phyloP scores from a whole-genome alignment of 208 protist genomes.

The Wallacemonas collosoma region DNA sequence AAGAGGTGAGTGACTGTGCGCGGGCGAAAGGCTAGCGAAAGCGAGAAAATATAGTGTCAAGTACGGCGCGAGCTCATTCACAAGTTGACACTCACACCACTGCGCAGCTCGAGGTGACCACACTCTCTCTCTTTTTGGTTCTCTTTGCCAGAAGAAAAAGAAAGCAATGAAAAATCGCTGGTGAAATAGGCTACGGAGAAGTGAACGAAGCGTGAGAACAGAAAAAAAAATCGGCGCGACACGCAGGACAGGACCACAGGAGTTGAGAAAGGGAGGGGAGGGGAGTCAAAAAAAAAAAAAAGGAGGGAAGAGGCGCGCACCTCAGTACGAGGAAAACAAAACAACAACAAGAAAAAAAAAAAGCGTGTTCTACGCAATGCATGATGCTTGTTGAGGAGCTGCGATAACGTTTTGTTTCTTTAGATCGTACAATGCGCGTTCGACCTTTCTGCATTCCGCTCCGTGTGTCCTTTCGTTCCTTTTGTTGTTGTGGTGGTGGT shows the following conservation, averaged over 20 bases:
- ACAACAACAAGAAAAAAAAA: constrained; percentile 18
- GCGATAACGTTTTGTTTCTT: neutral
- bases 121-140: too few relatives aligned
- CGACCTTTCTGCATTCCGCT: neutral
- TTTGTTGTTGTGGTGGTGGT: constrained; percentile 8
- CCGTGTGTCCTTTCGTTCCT: constrained; percentile 12
- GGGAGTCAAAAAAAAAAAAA: neutral
- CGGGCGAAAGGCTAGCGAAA: too few relatives aligned
- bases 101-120: too few relatives aligned
- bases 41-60: too few relatives aligned
- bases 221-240: constrained; percentile 6
- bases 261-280: constrained; percentile 9
- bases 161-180: too few relatives aligned
- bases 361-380: neutral
- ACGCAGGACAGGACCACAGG: constrained; percentile 12
- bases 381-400: too few relatives aligned
- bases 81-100: too few relatives aligned
- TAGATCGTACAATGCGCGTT: too few relatives aligned
- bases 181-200: neutral
- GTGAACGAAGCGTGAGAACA: constrained; percentile 7
- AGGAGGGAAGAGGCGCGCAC: too few relatives aligned
- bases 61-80: too few relatives aligned
- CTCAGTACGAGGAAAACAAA: neutral
- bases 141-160: too few relatives aligned
- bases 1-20: too few relatives aligned